phyloP scores from a whole-genome alignment of 2,329 filamentous ascomycete species.

The Nannizzia gypsea region DNA sequence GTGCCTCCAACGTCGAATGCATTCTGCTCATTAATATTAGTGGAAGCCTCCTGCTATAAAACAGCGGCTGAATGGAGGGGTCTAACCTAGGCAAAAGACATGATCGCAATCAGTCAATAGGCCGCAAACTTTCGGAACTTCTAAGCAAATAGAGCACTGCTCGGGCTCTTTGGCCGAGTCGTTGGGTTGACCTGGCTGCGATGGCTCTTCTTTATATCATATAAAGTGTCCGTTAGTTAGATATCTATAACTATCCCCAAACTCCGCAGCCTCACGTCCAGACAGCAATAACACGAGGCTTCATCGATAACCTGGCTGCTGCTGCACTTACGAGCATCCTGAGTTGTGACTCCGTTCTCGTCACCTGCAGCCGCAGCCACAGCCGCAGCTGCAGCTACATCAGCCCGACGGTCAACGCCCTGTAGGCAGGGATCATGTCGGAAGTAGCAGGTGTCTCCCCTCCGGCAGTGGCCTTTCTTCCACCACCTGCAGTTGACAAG shows the following conservation, averaged over 20 bases:
- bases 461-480: slow-evolving; percentile 18
- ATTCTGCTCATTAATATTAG: slow-evolving; percentile 13
- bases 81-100: slow-evolving; percentile 21
- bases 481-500: slow-evolving; percentile 20
- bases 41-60: slow-evolving; percentile 7
- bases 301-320: neutral
- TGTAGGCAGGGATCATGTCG: slow-evolving; percentile 16
- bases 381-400: neutral
- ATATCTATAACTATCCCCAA: too few species aligned
- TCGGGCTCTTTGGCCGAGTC: neutral
- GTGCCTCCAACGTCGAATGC: slow-evolving; percentile 21
- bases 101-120: slow-evolving; percentile 21
- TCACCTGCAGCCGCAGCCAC: too few species aligned
- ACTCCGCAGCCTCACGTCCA: neutral
- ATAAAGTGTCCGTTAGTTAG: neutral
- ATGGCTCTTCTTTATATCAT: neutral
- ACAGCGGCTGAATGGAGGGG: neutral
- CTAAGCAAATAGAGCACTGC: slow-evolving; percentile 21
- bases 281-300: neutral
- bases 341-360: neutral
- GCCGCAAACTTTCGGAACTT: slow-evolving; percentile 20
- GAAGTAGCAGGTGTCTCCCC: slow-evolving; percentile 18
- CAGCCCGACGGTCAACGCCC: slow-evolving; percentile 10
- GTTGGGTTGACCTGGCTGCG: neutral
- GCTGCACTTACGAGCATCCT: neutral